Percentiles rank a stretch among this genome's conserved stretches.
Conservation (phyloP, 192 early-diverging fungal genomes). For the Entrophospora sp. region DNA sequence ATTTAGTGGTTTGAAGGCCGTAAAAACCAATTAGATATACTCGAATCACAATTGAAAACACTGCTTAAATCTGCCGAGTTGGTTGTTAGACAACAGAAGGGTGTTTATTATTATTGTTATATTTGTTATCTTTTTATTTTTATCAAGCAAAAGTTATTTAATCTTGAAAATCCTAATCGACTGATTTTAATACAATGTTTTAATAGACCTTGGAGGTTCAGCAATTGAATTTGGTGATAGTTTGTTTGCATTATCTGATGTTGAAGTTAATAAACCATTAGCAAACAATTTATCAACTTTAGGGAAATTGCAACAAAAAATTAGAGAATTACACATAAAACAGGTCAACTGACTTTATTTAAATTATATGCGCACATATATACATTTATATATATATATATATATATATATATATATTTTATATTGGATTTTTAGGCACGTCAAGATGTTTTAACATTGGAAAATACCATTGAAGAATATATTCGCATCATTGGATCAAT, state of each 20-base stretch:
- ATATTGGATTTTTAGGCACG: too few species aligned
- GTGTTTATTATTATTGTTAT: too few species aligned
- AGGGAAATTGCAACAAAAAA: constrained; percentile 68
- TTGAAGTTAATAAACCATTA: constrained; percentile 65
- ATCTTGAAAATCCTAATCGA: background rate
- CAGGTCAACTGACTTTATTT: constrained; percentile 41
- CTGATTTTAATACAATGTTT: background rate
- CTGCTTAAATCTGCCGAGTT: too few species aligned
- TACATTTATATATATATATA: too few species aligned
- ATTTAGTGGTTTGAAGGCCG: constrained; percentile 66
- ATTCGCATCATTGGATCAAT: too few species aligned
- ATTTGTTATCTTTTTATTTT: too few species aligned
- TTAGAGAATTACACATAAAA: constrained; percentile 66
- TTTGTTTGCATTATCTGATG: constrained; percentile 57
- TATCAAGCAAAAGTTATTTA: too few species aligned
- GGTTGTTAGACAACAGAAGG: constrained; percentile 62
- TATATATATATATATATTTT: too few species aligned
- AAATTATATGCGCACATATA: too few species aligned
- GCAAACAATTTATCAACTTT: constrained; percentile 62
- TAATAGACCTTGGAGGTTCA: constrained; percentile 53
- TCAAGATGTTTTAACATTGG: constrained; percentile 62
- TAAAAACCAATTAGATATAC: constrained; percentile 56
- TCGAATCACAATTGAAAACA: too few species aligned
- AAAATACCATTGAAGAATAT: constrained; percentile 81
- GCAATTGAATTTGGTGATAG: too few species aligned